Percentiles rank a stretch among this genome's conserved stretches.
Conservation (phyloP, 371 early-diverging fungal genomes). For the Apophysomyces variabilis region DNA sequence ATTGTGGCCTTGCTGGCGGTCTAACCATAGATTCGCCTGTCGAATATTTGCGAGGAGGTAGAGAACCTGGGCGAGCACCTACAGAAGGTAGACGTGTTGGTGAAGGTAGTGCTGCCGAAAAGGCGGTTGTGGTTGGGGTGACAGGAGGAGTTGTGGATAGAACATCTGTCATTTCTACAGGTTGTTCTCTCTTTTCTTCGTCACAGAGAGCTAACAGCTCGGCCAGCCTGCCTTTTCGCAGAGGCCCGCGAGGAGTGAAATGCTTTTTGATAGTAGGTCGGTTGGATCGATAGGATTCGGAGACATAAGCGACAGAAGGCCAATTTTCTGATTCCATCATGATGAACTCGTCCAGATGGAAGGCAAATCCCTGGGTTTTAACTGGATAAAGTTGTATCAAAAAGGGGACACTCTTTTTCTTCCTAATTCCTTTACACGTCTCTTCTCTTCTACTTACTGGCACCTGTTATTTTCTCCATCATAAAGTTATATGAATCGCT, state of each 20-base stretch:
- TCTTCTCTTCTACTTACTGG: slow-evolving; percentile 17
- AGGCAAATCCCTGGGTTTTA: slow-evolving; percentile 21
- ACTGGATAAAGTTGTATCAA: slow-evolving; percentile 15
- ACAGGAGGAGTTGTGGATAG: background rate
- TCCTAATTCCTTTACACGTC: background rate
- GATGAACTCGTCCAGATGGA: slow-evolving; percentile 21
- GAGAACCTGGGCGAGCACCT: background rate
- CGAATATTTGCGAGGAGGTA: slow-evolving; percentile 5
- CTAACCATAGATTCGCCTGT: background rate
- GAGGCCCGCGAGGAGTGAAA: slow-evolving; percentile 11
- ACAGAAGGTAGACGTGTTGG: background rate
- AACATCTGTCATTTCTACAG: background rate
- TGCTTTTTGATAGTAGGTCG: slow-evolving; percentile 23
- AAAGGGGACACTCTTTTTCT: background rate
- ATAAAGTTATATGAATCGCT: background rate
- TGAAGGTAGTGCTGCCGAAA: background rate
- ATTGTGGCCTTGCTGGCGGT: background rate
- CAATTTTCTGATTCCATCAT: slow-evolving; percentile 13
- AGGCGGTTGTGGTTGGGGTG: background rate
- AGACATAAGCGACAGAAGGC: slow-evolving; percentile 14
- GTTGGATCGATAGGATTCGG: slow-evolving; percentile 14
- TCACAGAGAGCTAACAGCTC: slow-evolving; percentile 2
- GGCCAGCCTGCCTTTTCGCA: slow-evolving; percentile 11
- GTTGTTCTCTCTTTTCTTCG: slow-evolving; percentile 5
- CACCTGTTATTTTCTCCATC: slow-evolving; percentile 2